Base-by-base conservation (phyloP, 2,329 filamentous ascomycete species). In the Aspergillus ochraceus region DNA sequence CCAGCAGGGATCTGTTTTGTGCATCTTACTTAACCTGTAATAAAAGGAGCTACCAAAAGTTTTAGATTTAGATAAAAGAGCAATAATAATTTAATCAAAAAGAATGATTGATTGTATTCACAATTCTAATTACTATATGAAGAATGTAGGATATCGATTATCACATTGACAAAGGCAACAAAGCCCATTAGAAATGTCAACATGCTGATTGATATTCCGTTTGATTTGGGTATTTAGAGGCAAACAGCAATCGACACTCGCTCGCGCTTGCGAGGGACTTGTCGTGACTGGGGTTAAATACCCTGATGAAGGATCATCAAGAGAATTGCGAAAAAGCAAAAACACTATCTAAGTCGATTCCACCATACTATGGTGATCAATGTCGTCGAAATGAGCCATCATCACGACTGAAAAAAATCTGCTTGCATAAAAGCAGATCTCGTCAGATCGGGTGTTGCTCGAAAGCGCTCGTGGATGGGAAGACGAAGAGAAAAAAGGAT, bases 151-250 rank as follows among this genome's bases (percentile, higher is more conserved):
- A 64, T 32, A 57, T 20, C 57, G 54, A 60, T 49, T 60, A 49
- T 60, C 60, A 62, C 54, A 54, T 45, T 55, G 45, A 55, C 57
- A 57, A 50, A 39, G 39, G 51, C 17, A 29, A 19, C 10, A 42
- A 47, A 11, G 32, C 36, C 39, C 14, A 46, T 57, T 36, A 36
- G 30, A 22, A 47, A 52, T 22, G 54, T 30, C 58, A 60, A 51
- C 58, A 62, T 60, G 49, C 39, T 62, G 24, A 47, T 55, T 52
- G 54, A 50, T 17, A 47, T 3, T n/a, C 52, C 54, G 54, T n/a
- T 56, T 57, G 30, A 30, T 65, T 54, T 65, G 32, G 63, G 63
- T 65, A 65, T 36, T 60, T 46, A 64, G 59, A 65, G 61, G 61
- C 55, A 64, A 29, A 64, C 61, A 65, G 61, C 63, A 55, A 47